Evolutionary conservation across 805 yeast species (phyloP).

Genomic region (Cyberlindnera americana): DNA sequence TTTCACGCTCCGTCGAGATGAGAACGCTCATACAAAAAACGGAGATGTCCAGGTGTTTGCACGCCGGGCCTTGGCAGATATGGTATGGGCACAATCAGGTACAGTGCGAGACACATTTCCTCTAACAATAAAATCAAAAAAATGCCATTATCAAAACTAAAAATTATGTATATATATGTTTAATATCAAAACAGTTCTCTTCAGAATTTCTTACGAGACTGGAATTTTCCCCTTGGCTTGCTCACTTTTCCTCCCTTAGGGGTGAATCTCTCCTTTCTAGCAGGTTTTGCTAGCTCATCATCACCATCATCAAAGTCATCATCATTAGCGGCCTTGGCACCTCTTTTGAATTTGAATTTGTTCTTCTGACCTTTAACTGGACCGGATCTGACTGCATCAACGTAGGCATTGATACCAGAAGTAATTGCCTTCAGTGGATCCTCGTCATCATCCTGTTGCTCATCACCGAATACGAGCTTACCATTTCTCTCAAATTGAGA

Average conservation of each 20-base stretch:
- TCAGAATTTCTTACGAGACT: slow-evolving; percentile 54
- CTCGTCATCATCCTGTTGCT: slow-evolving; percentile 31
- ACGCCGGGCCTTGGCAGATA: too few species aligned
- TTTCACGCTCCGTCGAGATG: background rate
- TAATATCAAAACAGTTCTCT: too few species aligned
- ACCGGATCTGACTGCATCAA: slow-evolving; percentile 89
- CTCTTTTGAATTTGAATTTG: slow-evolving; percentile 80
- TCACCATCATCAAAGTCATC: slow-evolving; percentile 47
- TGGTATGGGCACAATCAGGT: too few species aligned
- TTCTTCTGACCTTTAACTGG: slow-evolving; percentile 94
- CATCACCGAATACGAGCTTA: slow-evolving; percentile 60
- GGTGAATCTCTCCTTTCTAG: slow-evolving; percentile 11
- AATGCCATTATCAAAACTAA: background rate
- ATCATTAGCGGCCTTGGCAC: slow-evolving; percentile 47
- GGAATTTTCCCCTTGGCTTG: slow-evolving; percentile 36
- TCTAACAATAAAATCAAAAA: too few species aligned
- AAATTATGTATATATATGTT: too few species aligned
- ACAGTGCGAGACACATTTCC: too few species aligned
- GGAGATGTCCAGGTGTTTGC: too few species aligned
- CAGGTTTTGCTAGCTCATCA: slow-evolving; percentile 24
- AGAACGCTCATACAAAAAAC: too few species aligned
- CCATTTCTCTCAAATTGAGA: slow-evolving; percentile 48
- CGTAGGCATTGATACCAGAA: slow-evolving; percentile 81
- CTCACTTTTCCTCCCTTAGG: slow-evolving; percentile 21
- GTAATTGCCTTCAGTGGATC: slow-evolving; percentile 46